phyloP scores from a whole-genome alignment of 768 basidiomycete genomes.

The Gelatoporia subvermispora region DNA sequence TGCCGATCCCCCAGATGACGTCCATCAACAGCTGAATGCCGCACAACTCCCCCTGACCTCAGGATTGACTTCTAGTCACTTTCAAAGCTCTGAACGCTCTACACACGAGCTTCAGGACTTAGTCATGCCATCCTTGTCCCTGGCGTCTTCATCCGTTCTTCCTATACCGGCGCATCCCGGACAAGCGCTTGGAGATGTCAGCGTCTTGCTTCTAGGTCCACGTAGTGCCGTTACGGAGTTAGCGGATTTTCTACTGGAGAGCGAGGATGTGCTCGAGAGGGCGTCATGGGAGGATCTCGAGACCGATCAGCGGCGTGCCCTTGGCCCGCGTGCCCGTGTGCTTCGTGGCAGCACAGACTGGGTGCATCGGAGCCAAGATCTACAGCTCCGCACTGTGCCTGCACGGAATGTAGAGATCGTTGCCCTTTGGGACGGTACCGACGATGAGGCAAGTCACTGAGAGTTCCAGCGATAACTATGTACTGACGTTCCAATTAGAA shows the following conservation, averaged over 20 bases:
- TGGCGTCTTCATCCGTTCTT: conserved; percentile 55
- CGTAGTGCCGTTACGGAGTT: conserved; percentile 43
- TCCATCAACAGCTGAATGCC: background rate
- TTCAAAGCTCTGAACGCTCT: background rate
- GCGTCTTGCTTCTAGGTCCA: conserved; percentile 49
- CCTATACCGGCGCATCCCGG: conserved; percentile 55
- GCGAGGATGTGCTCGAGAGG: conserved; percentile 63
- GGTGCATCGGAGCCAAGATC: conserved; percentile 60
- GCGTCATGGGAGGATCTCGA: conserved; percentile 51
- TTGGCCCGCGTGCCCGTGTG: conserved; percentile 19
- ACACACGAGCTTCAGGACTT: conserved; percentile 27
- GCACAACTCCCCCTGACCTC: conserved; percentile 26
- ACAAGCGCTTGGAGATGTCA: conserved; percentile 59
- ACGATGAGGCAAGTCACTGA: conserved; percentile 39
- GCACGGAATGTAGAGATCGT: conserved; percentile 60
- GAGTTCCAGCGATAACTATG: no score
- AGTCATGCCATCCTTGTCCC: conserved; percentile 63
- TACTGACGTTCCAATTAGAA: background rate
- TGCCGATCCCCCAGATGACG: conserved; percentile 23
- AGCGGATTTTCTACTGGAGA: conserved; percentile 37
- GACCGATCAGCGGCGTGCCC: conserved; percentile 26
- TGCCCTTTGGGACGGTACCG: conserved; percentile 41
- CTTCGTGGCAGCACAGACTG: conserved; percentile 66
- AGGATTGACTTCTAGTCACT: background rate
- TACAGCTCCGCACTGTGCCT: conserved; percentile 62